Percentiles rank a stretch among this genome's conserved stretches.
Conservation (phyloP, 495 filamentous ascomycete genomes). For the Astrocystis sublimbata region DNA sequence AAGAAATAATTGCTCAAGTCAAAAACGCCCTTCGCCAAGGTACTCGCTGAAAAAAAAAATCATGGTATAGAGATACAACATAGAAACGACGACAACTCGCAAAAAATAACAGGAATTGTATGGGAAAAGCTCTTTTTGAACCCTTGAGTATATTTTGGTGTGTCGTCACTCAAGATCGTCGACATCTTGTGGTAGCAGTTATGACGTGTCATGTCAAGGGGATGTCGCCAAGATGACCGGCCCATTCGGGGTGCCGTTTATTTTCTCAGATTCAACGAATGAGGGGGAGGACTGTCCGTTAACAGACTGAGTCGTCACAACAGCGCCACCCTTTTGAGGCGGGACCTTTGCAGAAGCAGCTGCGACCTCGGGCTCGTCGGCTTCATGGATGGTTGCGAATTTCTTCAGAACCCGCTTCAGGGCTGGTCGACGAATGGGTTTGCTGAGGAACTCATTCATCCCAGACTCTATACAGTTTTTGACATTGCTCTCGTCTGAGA, state of each 20-base stretch:
- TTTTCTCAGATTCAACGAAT: neutral
- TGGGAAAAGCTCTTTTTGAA: neutral
- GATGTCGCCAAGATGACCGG: neutral
- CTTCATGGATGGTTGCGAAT: constrained; percentile 57
- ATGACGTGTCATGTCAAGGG: neutral
- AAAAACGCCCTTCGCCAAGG: constrained; percentile 4
- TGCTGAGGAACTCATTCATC: constrained; percentile 72
- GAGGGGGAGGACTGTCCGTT: constrained; percentile 14
- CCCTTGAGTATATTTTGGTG: neutral
- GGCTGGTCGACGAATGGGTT: constrained; percentile 81
- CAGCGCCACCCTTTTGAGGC: constrained; percentile 25
- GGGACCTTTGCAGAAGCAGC: constrained; percentile 34
- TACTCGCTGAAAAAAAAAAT: neutral
- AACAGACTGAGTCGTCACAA: neutral
- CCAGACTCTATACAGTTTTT: constrained; percentile 78
- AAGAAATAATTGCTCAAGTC: constrained; percentile 7
- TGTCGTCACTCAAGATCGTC: neutral
- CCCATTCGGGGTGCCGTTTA: constrained; percentile 18
- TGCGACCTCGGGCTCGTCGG: constrained; percentile 51
- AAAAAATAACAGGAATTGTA: neutral
- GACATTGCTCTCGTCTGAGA: constrained; percentile 86
- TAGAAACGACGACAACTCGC: neutral
- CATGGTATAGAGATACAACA: constrained; percentile 3
- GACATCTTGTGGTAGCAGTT: neutral
- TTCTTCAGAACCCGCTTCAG: constrained; percentile 81